Base-by-base conservation (phyloP, 2,329 filamentous ascomycete genomes). In the Aspergillus ustus region DNA sequence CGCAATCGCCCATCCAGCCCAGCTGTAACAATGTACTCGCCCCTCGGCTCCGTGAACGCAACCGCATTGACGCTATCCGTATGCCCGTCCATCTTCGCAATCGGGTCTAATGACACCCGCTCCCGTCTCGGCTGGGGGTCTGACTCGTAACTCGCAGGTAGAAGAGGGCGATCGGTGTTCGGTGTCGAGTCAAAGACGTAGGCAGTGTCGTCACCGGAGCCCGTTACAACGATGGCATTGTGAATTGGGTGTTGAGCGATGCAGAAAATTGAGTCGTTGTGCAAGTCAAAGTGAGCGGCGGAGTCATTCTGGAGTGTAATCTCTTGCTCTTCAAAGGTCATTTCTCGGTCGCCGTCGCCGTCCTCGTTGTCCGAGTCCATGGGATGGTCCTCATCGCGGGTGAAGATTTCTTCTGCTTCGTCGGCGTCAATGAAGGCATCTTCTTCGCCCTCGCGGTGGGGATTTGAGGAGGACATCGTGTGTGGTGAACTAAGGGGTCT, bases 211-310 rank as follows among this genome's bases (percentile, higher is more conserved):
- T 91, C 89, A 40, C 89, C 89, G 66, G 93, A 95, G 63, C 95
- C 95, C 0, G 95, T 97, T 3, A 93, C 90, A 63, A 98, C 83
- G 63, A 98, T 88, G 20, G 88, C 84, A 6, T 90, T 87, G 73
- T 91, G 84, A 7, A 88, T 82, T 4, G 95, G 95, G 76, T 99
- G 95, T 75, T 97, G 92, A 19, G 94, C 92, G 75, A 99, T 95
- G 78, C 91, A 88, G 82, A 97, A 99, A 72, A 99, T 91, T 63
- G 90, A 93, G 84, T 97, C 93, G 69, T 88, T 90, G 81, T 97
- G 92, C 40, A 81, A 78, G 81, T 98, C 95, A 73, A 98, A 97
- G 82, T 96, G 94, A 63, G 92, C 94, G 67, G 89, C 84, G 67
- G 92, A 96, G 83, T 99, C 94, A 83, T 98, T 99, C 65, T 95